Base-by-base conservation (phyloP, 164 flowering plant genomes). In the Litsea cubeba region DNA sequence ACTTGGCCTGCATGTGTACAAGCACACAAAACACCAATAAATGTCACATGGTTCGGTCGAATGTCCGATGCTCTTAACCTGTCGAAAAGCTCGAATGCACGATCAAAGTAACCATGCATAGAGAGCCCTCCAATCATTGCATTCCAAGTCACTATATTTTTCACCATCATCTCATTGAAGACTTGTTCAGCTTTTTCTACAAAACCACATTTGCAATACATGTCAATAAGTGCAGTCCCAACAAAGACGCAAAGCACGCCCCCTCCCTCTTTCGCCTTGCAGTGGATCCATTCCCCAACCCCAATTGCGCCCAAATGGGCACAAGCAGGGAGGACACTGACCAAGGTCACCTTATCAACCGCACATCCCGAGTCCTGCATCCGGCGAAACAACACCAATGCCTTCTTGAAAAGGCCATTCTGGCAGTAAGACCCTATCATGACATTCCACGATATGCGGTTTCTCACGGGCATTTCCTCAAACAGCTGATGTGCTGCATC, bases 1-100 rank as follows among this genome's bases (percentile, higher is more conserved):
- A 75, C 77, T 20, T 58, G 72, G 7, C 77, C 77, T 4, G 72
- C 30, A 68, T 75, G 77, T 0, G 57, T 68, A 50, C 77, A 75
- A 57, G 77, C 72, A 5, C 68, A 50, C 66, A 72, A 62, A 62
- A 72, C 57, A 62, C 74, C 68, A 23, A 72, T 40, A 62, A 72
- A 72, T 20, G 74, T 72, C 64, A 51, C 65, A 8, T 58, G 20
- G 23, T 72, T 60, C 0, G 74, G 74, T 20, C 12, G 24, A 35
- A 72, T 25, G 12, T 32, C 17, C 10, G 28, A 35, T 12, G 14
- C 23, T 40, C 12, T 28, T 64, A 72, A 51, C 22, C 25, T 22
- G 12, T 32, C 3, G 28, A 72, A 72, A 17, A 60, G 64, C 40
- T 72, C 51, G 28, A 72, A 32, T 10, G 68, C 74, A 20, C 14